Conservation (phyloP, 441 rosid genomes). For the Pelargonium citronellum region DNA sequence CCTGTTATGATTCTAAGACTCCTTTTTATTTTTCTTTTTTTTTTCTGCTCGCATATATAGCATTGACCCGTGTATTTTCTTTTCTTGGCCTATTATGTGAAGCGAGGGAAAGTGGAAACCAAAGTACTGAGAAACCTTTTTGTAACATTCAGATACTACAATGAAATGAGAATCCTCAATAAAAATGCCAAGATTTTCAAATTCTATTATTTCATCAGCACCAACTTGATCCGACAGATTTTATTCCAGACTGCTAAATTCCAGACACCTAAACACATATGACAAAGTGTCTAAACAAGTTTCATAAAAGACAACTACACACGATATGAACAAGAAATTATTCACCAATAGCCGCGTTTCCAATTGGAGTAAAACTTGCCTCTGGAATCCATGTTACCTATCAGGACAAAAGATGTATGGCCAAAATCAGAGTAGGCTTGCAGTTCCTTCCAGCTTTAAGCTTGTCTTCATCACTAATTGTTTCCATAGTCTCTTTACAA, state of each 20-base stretch:
- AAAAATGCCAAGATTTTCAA: neutral
- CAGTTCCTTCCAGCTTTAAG: neutral
- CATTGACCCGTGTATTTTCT: neutral
- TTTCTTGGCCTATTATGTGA: neutral
- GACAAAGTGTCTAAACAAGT: neutral
- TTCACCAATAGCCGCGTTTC: neutral
- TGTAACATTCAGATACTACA: neutral
- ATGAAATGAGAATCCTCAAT: neutral
- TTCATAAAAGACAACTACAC: neutral
- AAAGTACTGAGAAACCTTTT: neutral
- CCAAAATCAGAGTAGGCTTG: neutral
- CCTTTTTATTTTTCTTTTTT: neutral
- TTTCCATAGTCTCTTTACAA: neutral
- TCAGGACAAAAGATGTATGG: neutral
- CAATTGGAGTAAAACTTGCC: neutral
- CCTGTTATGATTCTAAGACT: neutral
- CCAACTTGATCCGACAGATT: no score
- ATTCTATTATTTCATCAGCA: neutral
- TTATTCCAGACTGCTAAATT: no score
- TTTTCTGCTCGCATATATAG: neutral
- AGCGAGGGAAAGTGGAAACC: neutral
- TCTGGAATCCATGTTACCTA: neutral
- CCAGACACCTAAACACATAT: neutral
- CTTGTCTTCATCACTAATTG: conserved; percentile 1
- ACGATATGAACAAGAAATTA: conserved; percentile 3